Evolutionary conservation across 2,329 filamentous ascomycete species (phyloP), one percentile per base, ranked within the genome.

Genomic region (Pseudonectria foliicola): DNA sequence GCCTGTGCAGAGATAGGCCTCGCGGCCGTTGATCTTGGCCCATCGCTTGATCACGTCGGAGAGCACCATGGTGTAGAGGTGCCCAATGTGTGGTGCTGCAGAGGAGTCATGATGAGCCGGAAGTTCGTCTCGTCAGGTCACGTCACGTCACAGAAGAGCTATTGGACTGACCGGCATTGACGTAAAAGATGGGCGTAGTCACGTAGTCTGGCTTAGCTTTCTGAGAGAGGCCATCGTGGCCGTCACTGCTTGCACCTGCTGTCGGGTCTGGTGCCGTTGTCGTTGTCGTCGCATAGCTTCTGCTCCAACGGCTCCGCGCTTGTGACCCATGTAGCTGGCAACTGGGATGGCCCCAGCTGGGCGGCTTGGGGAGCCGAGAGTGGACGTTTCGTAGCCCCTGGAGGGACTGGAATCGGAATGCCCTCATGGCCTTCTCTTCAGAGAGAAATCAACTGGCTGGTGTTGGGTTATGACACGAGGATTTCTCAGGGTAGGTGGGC

Each of bases 161-260:
- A 8, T 8, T 5, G 18, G 5, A 21, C 44, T 49, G 66, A 89
- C 86, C 80, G 36, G 89, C 86, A 74, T 98, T 98, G 66, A 98
- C 92, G 62, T 98, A 98, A 68, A 96, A 98, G 39, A 98, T 98
- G 3, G 92, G 92, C 7, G 88, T 93, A 5, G 92, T 96, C 53
- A 95, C 72, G 68, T 96, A 98, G 67, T 82, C 95, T 7, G 90
- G 88, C 66, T 96, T 96, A 54, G 47, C 18, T 5, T 8, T 8
- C 5, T 21, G 18, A 8, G 8, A 5, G 18, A 21, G 18, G 18
- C 5, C 5, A 8, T 21, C 5, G 18, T 21, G 8, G 18, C 18
- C 8, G 18, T 8, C 18, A 21, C 8, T 8, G 8, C 18, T 21
- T 21, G 8, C 18, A 21, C 5, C 18, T 5, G 18, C 18, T 6